These are phyloP conservation scores for Pisolithus albus DNA, from an alignment of 768 basidiomycete genomes.

Conservation along the genomic window DNA sequence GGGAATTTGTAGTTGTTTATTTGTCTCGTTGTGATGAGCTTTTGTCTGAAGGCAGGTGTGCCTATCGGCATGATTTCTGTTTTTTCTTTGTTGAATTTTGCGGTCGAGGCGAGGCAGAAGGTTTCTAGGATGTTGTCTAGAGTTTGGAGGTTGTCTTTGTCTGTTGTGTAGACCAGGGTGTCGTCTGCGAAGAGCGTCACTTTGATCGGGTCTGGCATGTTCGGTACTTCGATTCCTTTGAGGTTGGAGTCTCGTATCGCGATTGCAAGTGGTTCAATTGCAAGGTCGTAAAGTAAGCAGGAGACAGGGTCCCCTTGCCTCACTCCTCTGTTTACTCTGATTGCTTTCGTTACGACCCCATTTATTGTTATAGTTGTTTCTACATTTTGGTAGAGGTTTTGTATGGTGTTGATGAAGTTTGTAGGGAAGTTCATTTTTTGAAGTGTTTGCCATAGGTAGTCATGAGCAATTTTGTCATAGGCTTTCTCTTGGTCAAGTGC, in stretches of 20 bases:
- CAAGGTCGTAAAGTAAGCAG: too few species aligned
- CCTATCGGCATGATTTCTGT: slow-evolving; percentile 25
- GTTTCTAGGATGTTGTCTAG: slow-evolving; percentile 22
- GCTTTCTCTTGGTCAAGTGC: slow-evolving; percentile 32
- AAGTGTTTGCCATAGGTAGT: slow-evolving; percentile 25
- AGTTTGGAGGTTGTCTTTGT: slow-evolving; percentile 13
- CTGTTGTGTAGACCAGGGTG: slow-evolving; percentile 10
- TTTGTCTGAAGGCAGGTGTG: not conserved
- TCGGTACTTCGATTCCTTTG: slow-evolving; percentile 14
- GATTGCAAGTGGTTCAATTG: slow-evolving; percentile 19
- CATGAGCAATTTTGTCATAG: slow-evolving; percentile 31
- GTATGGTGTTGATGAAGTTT: slow-evolving; percentile 21
- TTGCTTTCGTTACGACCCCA: slow-evolving; percentile 8
- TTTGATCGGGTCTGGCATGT: slow-evolving; percentile 3
- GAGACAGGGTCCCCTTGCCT: slow-evolving; percentile 27
- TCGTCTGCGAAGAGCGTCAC: slow-evolving; percentile 25
- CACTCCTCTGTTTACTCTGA: slow-evolving; percentile 18
- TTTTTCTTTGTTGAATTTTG: slow-evolving; percentile 18
- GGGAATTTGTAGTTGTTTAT: too few species aligned
- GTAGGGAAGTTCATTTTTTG: slow-evolving; percentile 17
- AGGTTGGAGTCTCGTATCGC: slow-evolving; percentile 5
- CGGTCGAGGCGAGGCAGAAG: slow-evolving; percentile 26
- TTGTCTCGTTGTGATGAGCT: too few species aligned
- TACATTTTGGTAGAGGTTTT: slow-evolving; percentile 4
- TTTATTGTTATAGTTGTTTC: slow-evolving; percentile 30